Evolutionary conservation across 805 yeast genomes (phyloP), one percentile per base, ranked within the genome.

Genomic region (Wickerhamiella vanderwaltii): DNA sequence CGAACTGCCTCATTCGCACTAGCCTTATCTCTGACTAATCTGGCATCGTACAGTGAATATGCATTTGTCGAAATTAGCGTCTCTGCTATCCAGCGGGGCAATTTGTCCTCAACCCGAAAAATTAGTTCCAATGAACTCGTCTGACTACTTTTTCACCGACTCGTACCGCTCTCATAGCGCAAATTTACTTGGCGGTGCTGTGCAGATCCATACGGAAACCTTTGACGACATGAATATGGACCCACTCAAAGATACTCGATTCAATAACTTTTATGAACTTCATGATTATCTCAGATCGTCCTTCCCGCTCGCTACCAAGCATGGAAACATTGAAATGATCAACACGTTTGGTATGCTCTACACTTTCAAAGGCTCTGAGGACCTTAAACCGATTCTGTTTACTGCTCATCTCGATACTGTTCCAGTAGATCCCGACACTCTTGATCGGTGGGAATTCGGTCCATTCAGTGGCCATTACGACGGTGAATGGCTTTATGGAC

Each of bases 401-500:
- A 72, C 79, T 51, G 87, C 87, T 1, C 94, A 83, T 56, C 80
- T 73, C 57, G 93, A 82, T 53, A 83, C 77, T 3, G 94, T 83
- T 19, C 93, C 94, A 1, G 79, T 80, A 6, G 79, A 75, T 50
- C 56, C 59, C 11, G 71, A 48, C 23, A 74, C 85, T 0, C 57
- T 67, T 39, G 58, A 54, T 20, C 64, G 71, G 43, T 83, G 93
- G 93, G 61, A 62, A 0, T 65, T 73, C 53, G 77, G 76, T 7
- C 93, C 94, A 2, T 79, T 74, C 44, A 57, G 66, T 13, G 85
- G 80, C 12, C 63, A 68, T 50, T 81, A 63, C 53, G 93, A 84
- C 51, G 86, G 84, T 11, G 62, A 66, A 20, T 60, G 55, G 30
- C 51, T 85, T 3, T 81, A 75, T 71, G 94, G 94, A 2, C 69